Base-by-base conservation (phyloP, 2,329 filamentous ascomycete genomes). In the Fonsecaea monophora region DNA sequence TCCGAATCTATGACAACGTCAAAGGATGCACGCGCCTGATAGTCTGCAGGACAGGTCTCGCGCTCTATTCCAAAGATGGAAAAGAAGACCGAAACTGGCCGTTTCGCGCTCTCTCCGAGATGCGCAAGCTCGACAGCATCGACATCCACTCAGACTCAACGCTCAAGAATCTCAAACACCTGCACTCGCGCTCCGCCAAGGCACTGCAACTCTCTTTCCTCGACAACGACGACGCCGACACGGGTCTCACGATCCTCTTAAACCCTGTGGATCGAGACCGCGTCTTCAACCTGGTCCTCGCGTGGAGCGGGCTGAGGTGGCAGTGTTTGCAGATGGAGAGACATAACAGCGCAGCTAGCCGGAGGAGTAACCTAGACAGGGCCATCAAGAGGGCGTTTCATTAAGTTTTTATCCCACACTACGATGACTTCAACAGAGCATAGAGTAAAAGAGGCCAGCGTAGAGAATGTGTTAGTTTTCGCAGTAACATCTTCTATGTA, bases 271-370 rank as follows among this genome's bases (percentile, higher is more conserved):
- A 74, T 56, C 69, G 73, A 7, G 72, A 74, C 54, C 68, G 74
- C 56, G 66, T 72, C 30, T 74, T 75, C 53, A 72, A 73, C 35
- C 53, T 74, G 7, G 65, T 74, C 18, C 57, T 74, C 18, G 73
- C 71, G 3, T 72, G 70, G 72, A 73, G 70, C 54, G 71, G 68
- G 21, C 50, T 67, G 58, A 64, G 61, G 30, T 75, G 73, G 73
- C 71, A 72, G 53, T 66, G 67, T 34, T 53, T 73, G 53, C 64
- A 62, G 18, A 66, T 71, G 63, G 67, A 72, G 50, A 50, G 69
- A 57, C 67, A 67, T 30, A 65, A 59, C 25, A 60, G 15, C n/a
- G 5, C 15, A 38, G 54, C 48, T 21, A 63, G 35, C n/a, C 56
- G 61, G 35, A 59, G 65, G 21, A 63, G 63, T 13, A 68, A 68